Base-by-base conservation (phyloP, 2,329 filamentous ascomycete species). In the Penicillium sp. region DNA sequence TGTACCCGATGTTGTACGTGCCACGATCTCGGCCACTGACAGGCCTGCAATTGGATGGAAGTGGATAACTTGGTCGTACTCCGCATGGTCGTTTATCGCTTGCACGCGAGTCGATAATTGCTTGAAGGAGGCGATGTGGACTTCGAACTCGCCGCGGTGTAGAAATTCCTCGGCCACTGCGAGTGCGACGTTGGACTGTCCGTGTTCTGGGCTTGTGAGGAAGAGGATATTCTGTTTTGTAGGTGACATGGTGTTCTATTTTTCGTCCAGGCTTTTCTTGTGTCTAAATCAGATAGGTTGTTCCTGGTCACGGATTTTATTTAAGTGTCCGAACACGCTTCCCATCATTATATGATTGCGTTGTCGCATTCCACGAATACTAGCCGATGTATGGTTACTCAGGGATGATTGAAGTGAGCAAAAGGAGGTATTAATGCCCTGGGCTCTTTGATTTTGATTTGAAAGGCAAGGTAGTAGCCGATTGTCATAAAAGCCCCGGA, bases 131-230 rank as follows among this genome's bases (percentile, higher is more conserved):
- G 72, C 77, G 27, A 80, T 68, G 54, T 81, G 78, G 7, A 80
- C 63, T 34, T 77, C 69, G 29, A 75, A 68, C 15, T 73, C 55
- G 2, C 69, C 68, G 6, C 70, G 64, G 4, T 66, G 61, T 1
- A 77, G 58, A 0, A 80, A 65, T 29, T 77, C 77, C 35, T 76
- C 68, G 4, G 68, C 68, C 0, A 75, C 71, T 7, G 78, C 78
- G 7, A 81, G 57, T 35, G 78, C 69, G 25, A 80, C 73, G 60
- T 79, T 80, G 18, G 75, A 73, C 53, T 79, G 75, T 4, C 79
- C 79, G 55, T 73, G 71, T 53, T 80, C 79, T 48, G 71, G 68
- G 59, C 76, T 79, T 4, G 77, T 76, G 39, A 80, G 60, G 40
- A 81, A 72, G 1, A 80, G 64, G 9, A 78, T 67, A 5, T 50